phyloP scores from a whole-genome alignment of 495 filamentous ascomycete species.

The Penicillium macrosclerotiorum region DNA sequence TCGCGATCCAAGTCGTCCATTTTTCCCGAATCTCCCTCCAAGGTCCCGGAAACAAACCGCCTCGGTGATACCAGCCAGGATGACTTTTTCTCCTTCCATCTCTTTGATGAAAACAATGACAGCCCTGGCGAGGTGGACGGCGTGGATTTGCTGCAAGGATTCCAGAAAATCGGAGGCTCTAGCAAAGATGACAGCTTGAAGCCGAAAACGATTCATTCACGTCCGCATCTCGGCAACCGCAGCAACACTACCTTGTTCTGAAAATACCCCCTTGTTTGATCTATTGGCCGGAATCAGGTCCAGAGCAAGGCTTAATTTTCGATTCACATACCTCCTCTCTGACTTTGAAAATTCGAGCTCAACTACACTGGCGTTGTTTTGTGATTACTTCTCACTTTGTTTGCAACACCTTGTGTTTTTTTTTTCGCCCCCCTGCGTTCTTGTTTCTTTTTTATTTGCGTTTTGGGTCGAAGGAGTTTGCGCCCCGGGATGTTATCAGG shows the following conservation, averaged over 20 bases:
- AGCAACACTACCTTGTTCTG: constrained; percentile 47
- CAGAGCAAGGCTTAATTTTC: no score
- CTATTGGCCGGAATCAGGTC: no score
- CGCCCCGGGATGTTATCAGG: constrained; percentile 15
- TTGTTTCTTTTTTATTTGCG: constrained; percentile 13
- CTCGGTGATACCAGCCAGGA: constrained; percentile 56
- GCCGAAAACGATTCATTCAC: constrained; percentile 27
- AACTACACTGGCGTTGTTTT: no score
- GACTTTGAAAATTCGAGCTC: no score
- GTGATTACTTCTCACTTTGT: no score
- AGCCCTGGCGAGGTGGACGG: constrained; percentile 60
- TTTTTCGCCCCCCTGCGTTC: background rate
- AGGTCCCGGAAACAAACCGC: constrained; percentile 50
- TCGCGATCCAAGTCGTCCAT: constrained; percentile 41
- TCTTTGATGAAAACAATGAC: constrained; percentile 51
- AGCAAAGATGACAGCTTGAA: constrained; percentile 32
- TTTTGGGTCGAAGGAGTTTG: constrained; percentile 20
- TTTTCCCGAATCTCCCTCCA: constrained; percentile 48
- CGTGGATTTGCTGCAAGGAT: constrained; percentile 83
- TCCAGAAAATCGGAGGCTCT: constrained; percentile 77
- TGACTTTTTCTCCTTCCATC: constrained; percentile 61
- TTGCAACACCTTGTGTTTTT: background rate
- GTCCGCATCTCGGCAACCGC: constrained; percentile 40
- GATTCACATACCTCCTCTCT: no score
- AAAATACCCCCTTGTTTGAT: no score